Evolutionary conservation across 148 eudicot genomes (phyloP).

Genomic region (Vaccinium darrowii): DNA sequence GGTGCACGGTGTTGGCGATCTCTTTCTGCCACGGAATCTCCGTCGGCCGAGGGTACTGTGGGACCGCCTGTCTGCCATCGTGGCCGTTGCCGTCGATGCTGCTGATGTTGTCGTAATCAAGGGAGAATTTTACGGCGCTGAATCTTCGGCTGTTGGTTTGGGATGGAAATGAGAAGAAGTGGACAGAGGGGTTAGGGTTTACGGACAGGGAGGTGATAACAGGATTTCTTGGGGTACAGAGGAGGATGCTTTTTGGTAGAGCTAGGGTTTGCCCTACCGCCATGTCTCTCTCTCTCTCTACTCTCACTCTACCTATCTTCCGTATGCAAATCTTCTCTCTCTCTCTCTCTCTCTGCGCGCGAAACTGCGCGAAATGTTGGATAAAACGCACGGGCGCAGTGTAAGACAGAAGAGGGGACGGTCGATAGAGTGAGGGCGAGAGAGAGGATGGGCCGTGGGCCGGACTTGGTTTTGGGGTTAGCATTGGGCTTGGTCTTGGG

Average conservation of each 20-base stretch:
- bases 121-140: conserved; percentile 28
- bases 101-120: conserved; percentile 25
- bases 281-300: not conserved
- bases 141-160: conserved; percentile 26
- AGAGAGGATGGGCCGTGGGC: not conserved
- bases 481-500: not conserved
- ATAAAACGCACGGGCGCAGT: not conserved
- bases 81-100: conserved; percentile 17
- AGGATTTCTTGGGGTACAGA: conserved; percentile 12
- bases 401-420: not conserved
- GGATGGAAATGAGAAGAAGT: conserved; percentile 15
- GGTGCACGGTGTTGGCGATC: conserved; percentile 65
- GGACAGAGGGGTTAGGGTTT: not conserved
- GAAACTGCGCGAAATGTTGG: not conserved
- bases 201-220: not conserved
- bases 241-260: conserved; percentile 8
- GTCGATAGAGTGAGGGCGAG: not conserved
- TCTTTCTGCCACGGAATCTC: conserved; percentile 87
- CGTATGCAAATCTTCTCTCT: too few relatives aligned
- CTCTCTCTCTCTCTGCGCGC: conserved; percentile 2
- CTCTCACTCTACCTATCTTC: not conserved
- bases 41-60: conserved; percentile 47
- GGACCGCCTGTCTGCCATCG: conserved; percentile 13
- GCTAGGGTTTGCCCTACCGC: conserved; percentile 20
- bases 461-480: not conserved